Percentiles rank a stretch among this genome's conserved stretches.
Evolutionary conservation across 1,139 yeast genomes (phyloP).

Genomic region (Magnusiomyces paraingens): DNA sequence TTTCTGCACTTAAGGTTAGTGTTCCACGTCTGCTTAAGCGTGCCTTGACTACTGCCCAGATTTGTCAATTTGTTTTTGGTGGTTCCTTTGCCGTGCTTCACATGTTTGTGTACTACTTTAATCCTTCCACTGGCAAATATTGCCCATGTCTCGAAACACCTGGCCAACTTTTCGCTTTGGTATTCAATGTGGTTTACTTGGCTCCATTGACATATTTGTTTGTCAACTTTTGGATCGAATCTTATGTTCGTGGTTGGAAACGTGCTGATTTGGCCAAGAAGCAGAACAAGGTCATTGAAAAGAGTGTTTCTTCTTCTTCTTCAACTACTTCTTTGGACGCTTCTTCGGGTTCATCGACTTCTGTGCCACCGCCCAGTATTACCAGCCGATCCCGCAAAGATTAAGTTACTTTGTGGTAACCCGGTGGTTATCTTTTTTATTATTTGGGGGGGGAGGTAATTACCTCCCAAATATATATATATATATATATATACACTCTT

Average conservation of each 20-base stretch:
- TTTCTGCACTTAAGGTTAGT: conserved; percentile 53
- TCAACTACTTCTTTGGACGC: background rate
- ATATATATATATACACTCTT: no score
- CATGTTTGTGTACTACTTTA: conserved; percentile 54
- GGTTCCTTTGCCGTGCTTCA: conserved; percentile 63
- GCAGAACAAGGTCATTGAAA: background rate
- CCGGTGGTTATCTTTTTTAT: no score
- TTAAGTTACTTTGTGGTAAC: background rate
- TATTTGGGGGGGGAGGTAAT: no score
- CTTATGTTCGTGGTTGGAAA: conserved; percentile 37
- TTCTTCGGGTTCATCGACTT: background rate
- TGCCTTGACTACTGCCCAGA: conserved; percentile 60
- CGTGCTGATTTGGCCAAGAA: background rate
- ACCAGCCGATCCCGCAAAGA: background rate
- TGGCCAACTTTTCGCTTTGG: conserved; percentile 58
- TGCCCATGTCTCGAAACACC: conserved; percentile 52
- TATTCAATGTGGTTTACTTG: conserved; percentile 58
- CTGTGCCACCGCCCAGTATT: background rate
- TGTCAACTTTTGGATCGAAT: conserved; percentile 63
- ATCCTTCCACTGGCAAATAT: conserved; percentile 41
- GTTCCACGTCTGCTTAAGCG: conserved; percentile 58
- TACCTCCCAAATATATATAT: no score
- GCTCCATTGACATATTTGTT: conserved; percentile 66
- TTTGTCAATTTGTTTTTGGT: conserved; percentile 63
- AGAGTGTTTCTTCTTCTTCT: background rate